Evolutionary conservation across 306 rosid species (phyloP).

Genomic region (Gynostemma pentaphyllum): DNA sequence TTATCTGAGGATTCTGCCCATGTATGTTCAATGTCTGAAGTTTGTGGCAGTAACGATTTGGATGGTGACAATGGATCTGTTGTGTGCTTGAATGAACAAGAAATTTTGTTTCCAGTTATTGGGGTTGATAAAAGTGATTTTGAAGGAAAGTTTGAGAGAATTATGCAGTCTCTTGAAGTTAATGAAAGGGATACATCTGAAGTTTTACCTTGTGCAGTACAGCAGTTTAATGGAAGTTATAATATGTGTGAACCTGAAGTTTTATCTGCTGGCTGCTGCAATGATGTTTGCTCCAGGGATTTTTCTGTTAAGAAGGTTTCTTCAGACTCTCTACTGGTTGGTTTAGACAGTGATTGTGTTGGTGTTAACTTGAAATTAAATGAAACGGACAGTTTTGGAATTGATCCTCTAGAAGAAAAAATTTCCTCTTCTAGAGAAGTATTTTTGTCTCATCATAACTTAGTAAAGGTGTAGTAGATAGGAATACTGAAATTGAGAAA

Average conservation of each 20-base stretch:
- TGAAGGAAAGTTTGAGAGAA: not conserved
- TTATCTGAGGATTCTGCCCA: constrained; percentile 25
- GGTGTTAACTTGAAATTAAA: constrained; percentile 19
- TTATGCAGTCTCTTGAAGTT: not conserved
- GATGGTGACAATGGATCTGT: constrained; percentile 20
- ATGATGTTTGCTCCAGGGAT: constrained; percentile 16
- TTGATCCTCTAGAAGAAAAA: constrained; percentile 13
- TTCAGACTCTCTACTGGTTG: constrained; percentile 29
- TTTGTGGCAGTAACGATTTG: constrained; percentile 25
- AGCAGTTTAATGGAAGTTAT: constrained; percentile 16
- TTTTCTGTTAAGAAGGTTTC: constrained; percentile 18
- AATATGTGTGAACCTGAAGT: constrained; percentile 20
- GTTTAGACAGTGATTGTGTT: constrained; percentile 30
- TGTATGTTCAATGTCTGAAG: constrained; percentile 37
- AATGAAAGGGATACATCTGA: constrained; percentile 23
- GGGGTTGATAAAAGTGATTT: constrained; percentile 9
- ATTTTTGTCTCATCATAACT: constrained; percentile 17
- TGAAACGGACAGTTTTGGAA: constrained; percentile 21
- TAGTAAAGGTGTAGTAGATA: constrained; percentile 11
- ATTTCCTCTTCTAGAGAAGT: constrained; percentile 24
- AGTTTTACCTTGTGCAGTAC: constrained; percentile 11
- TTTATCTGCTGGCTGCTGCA: constrained; percentile 4
- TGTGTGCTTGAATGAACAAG: constrained; percentile 18
- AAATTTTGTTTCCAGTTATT: constrained; percentile 23
- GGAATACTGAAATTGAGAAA: constrained; percentile 26